A percentile compares a stretch with the other conserved stretches of the same genome.
phyloP scores from a whole-genome alignment of 2,329 filamentous ascomycete species.

The Fusarium hainanense region DNA sequence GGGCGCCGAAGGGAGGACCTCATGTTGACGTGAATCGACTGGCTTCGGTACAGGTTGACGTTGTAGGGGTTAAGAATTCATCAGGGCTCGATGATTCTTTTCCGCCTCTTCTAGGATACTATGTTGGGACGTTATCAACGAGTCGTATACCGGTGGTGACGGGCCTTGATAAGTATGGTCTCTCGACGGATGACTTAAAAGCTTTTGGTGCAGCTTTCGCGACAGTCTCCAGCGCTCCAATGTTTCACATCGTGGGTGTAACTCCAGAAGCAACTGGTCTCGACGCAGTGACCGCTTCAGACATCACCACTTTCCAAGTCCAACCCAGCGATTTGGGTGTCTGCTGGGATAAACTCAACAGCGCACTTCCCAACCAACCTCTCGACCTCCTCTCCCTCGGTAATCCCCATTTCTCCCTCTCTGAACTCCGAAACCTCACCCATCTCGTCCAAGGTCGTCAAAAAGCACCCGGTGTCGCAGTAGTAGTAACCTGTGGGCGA shows the following conservation, averaged over 20 bases:
- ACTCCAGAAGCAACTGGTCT: conserved; percentile 34
- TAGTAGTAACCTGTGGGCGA: conserved; percentile 19
- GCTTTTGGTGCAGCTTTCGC: conserved; percentile 38
- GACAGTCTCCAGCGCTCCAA: conserved; percentile 34
- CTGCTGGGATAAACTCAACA: conserved; percentile 31
- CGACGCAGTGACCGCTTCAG: neutral
- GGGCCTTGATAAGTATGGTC: conserved; percentile 17
- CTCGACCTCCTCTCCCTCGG: conserved; percentile 33
- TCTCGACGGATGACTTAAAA: conserved; percentile 35
- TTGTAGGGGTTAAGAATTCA: conserved; percentile 40
- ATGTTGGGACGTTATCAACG: conserved; percentile 20
- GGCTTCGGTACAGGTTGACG: conserved; percentile 27
- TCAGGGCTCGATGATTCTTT: conserved; percentile 30
- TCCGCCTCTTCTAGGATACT: conserved; percentile 33
- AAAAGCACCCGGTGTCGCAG: neutral
- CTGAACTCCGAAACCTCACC: conserved; percentile 19
- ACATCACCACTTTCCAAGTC: neutral
- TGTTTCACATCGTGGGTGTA: conserved; percentile 37
- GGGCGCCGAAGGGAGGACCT: conserved; percentile 27
- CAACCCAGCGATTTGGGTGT: neutral
- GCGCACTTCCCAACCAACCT: neutral
- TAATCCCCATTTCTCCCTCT: conserved; percentile 36
- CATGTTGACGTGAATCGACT: conserved; percentile 24
- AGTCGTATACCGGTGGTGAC: conserved; percentile 30
- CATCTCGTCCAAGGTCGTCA: neutral